Evolutionary conservation across 345 rosid genomes (phyloP).

Genomic region (Raphanus raphanistrum): DNA sequence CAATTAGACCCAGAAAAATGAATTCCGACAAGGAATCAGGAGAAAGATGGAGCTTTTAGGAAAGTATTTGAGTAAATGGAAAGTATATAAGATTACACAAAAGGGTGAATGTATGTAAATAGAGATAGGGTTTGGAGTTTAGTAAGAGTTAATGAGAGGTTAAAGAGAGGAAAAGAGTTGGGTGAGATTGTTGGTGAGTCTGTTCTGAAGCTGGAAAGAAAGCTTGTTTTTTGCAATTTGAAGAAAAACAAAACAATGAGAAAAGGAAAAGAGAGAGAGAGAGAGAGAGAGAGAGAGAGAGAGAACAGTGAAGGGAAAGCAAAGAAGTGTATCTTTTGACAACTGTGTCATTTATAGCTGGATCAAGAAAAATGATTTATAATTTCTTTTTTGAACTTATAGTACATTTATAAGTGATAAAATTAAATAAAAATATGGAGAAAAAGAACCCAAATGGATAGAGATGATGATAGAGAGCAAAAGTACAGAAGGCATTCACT

Average conservation of each 20-base stretch:
- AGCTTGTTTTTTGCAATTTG: slow-evolving; percentile 81
- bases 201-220: slow-evolving; percentile 60
- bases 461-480: slow-evolving; percentile 1
- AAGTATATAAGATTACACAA: not conserved
- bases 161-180: slow-evolving; percentile 25
- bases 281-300: slow-evolving; percentile 30
- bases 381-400: not conserved
- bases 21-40: slow-evolving; percentile 12
- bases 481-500: slow-evolving; percentile 2
- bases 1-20: slow-evolving; percentile 1
- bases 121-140: slow-evolving; percentile 15
- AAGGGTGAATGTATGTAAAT: not conserved
- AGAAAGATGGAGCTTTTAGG: slow-evolving; percentile 38
- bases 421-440: not conserved
- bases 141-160: slow-evolving; percentile 19
- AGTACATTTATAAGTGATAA: not conserved
- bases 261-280: slow-evolving; percentile 26
- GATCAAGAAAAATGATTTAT: not conserved
- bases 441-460: slow-evolving; percentile 9
- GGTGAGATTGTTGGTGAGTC: slow-evolving; percentile 66
- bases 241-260: slow-evolving; percentile 48
- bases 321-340: slow-evolving; percentile 34
- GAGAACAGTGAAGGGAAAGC: slow-evolving; percentile 56
- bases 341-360: slow-evolving; percentile 51
- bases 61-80: not conserved